A percentile compares a stretch with the other conserved stretches of the same genome.
phyloP scores from a whole-genome alignment of 441 rosid genomes.

The Bocquillonia castaneifolia region DNA sequence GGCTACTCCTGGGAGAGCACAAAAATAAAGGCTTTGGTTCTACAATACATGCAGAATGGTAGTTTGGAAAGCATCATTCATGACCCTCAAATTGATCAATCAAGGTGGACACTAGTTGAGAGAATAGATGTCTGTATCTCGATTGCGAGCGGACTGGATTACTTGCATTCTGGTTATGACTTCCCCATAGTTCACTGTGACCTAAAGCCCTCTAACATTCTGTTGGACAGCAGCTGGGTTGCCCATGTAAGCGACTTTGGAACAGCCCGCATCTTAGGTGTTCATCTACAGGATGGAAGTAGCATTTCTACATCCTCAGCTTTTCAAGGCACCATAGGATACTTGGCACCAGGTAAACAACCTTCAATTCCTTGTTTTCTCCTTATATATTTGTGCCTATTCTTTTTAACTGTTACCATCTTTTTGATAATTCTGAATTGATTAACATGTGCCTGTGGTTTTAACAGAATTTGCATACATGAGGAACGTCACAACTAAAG shows the following conservation, averaged over 20 bases:
- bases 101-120: constrained; percentile 40
- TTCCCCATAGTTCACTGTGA: constrained; percentile 78
- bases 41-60: constrained; percentile 74
- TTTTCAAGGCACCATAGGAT: constrained; percentile 82
- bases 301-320: constrained; percentile 47
- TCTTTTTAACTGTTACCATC: background rate
- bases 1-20: constrained; percentile 87
- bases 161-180: constrained; percentile 69
- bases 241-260: constrained; percentile 88
- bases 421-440: background rate
- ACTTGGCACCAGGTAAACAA: constrained; percentile 82
- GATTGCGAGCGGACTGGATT: constrained; percentile 60
- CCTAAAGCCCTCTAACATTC: constrained; percentile 79
- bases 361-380: background rate
- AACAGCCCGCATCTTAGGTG: constrained; percentile 69
- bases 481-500: constrained; percentile 70
- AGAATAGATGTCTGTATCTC: constrained; percentile 51
- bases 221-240: constrained; percentile 50
- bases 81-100: constrained; percentile 27
- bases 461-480: constrained; percentile 73
- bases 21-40: constrained; percentile 67
- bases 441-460: background rate
- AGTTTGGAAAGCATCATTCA: constrained; percentile 62
- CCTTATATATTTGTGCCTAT: background rate
- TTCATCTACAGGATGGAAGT: constrained; percentile 47